Evolutionary conservation across 2,329 filamentous ascomycete species (phyloP), one percentile per base, ranked within the genome.

Genomic region (Monascus ruber): DNA sequence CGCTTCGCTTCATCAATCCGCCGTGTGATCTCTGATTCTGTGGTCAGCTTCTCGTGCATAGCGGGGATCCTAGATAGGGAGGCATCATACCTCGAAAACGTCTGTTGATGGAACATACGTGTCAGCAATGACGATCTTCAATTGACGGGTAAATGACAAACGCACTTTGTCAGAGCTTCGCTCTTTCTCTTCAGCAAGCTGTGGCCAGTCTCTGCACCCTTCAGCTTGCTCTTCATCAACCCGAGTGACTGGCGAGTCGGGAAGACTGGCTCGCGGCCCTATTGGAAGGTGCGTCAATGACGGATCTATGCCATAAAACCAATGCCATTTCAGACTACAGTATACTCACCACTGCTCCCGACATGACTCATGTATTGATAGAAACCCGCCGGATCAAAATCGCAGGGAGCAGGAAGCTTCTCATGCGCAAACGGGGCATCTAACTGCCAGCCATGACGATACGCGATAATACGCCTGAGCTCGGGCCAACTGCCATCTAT

Each of bases 1-100:
- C 88, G 84, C 68, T 98, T 98, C 33, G 91, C 91, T 65, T 98
- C 91, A 69, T 98, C 89, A 65, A 98, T 98, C 58, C 91, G 83
- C 62, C 81, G 79, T 36, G 91, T 95, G 56, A 98, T 98, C 56
- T 98, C 91, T 85, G 60, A 49, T 53, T 39, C 25, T 26, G 34
- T 35, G 24, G 44, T 62, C 45, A 62, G 56, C 47, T 36, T 36
- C 35, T 39, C 41, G 50, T 50, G 45, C 50, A 35, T 33, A 42
- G 46, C 44, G 35, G 45, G 43, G 42, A 42, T 44, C 37, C 42
- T 43, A 42, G 37, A 46, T 31, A 45, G 46, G 40, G 36, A 31
- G 31, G 34, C 32, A 47, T 46, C 56, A 52, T 76, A 91, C 85
- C 85, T 83, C 86, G 81, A 66, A 93, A 93, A 53, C 86, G 86